phyloP scores from a whole-genome alignment of 495 filamentous ascomycete genomes.

The Xylaria longipes region DNA sequence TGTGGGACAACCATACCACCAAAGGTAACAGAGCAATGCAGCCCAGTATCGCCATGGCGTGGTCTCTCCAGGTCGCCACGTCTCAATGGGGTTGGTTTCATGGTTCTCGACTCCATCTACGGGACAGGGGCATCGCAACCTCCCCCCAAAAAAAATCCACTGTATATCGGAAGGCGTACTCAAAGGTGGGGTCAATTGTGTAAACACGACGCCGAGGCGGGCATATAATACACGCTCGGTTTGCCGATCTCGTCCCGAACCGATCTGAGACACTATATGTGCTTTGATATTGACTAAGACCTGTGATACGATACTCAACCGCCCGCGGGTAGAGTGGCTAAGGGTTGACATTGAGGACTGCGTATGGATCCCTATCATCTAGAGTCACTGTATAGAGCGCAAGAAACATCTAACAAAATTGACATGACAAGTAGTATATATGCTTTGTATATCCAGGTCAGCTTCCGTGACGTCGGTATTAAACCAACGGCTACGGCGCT shows the following conservation, averaged over 20 bases:
- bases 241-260: not conserved
- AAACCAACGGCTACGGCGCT: conserved; percentile 10
- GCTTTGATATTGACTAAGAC: not conserved
- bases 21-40: not conserved
- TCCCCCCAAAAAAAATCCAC: not conserved
- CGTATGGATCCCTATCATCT: not conserved
- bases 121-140: not conserved
- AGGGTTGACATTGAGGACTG: not conserved
- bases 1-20: not conserved
- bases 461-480: not conserved
- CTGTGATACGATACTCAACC: not conserved
- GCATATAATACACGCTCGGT: not conserved
- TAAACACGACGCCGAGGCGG: not conserved
- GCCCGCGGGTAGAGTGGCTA: not conserved
- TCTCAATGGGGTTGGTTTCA: not conserved
- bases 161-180: not conserved
- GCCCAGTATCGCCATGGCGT: not conserved
- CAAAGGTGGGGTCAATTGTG: not conserved
- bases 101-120: not conserved
- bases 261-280: not conserved
- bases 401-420: not conserved
- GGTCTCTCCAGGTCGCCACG: not conserved
- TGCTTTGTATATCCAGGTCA: not conserved
- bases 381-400: not conserved
- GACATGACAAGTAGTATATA: not conserved